Evolutionary conservation across 2,329 filamentous ascomycete species (phyloP).

Genomic region (Trichoderma polysporum): DNA sequence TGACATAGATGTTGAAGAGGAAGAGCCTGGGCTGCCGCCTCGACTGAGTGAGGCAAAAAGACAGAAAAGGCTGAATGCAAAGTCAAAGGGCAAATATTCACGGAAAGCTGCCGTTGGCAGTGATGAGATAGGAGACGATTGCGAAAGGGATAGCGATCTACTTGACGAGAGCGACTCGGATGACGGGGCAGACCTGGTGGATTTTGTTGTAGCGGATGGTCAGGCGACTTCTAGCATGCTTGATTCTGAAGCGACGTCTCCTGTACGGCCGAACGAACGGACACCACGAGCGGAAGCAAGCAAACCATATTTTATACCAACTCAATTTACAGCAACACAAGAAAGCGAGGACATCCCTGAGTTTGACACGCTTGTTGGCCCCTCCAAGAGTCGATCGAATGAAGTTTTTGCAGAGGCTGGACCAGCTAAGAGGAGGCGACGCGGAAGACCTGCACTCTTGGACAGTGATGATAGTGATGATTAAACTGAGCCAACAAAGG

Average conservation of each 20-base stretch:
- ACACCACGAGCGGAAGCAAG: conserved; percentile 22
- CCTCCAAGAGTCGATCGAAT: neutral
- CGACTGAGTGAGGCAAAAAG: conserved; percentile 14
- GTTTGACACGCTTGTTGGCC: conserved; percentile 31
- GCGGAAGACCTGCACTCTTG: conserved; percentile 28
- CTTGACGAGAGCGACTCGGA: conserved; percentile 49
- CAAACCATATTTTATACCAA: conserved; percentile 41
- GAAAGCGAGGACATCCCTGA: conserved; percentile 43
- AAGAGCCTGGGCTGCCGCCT: conserved; percentile 15
- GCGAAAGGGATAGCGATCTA: conserved; percentile 49
- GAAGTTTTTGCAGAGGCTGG: conserved; percentile 25
- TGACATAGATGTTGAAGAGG: conserved; percentile 20
- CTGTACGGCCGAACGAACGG: conserved; percentile 26
- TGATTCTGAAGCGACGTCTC: conserved; percentile 33
- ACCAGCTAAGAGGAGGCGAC: conserved; percentile 27
- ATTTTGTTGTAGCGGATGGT: conserved; percentile 59
- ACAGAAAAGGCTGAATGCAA: conserved; percentile 27
- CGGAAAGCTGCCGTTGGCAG: conserved; percentile 38
- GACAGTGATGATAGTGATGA: conserved; percentile 22
- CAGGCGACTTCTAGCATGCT: conserved; percentile 39
- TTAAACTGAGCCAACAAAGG: neutral
- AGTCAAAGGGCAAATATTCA: conserved; percentile 27
- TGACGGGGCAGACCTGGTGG: conserved; percentile 49
- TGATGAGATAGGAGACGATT: conserved; percentile 53
- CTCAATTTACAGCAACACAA: conserved; percentile 41